These are phyloP conservation scores for Paracoccidioides lutzii DNA, from an alignment of 2,329 filamentous ascomycete species.

Conservation along the genomic window DNA sequence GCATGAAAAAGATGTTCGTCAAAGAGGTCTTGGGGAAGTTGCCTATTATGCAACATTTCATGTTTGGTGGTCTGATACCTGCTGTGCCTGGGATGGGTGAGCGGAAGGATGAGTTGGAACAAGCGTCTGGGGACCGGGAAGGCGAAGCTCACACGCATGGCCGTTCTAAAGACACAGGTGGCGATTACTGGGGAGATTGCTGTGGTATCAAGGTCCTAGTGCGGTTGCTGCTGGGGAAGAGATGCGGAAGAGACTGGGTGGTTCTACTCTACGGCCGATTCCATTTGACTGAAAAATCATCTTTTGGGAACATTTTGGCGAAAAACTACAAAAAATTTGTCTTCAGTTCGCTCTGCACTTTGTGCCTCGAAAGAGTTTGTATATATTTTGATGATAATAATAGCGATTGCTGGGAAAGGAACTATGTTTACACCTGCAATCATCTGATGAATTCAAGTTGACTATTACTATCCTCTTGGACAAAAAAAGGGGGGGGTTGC, in stretches of 20 bases:
- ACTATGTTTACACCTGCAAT: too few relatives aligned
- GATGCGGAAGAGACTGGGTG: conserved; percentile 60
- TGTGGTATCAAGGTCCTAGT: conserved; percentile 94
- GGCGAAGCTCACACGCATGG: conserved; percentile 57
- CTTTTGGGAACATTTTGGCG: not conserved
- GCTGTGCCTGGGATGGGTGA: conserved; percentile 65
- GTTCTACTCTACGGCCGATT: conserved; percentile 49
- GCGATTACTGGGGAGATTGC: conserved; percentile 73
- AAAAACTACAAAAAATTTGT: not conserved
- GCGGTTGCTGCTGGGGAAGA: conserved; percentile 84
- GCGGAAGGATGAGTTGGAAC: conserved; percentile 39
- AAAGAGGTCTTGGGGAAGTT: conserved; percentile 85
- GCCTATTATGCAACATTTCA: conserved; percentile 96
- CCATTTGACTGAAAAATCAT: conserved; percentile 34
- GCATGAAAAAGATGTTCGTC: conserved; percentile 95
- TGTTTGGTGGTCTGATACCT: conserved; percentile 77
- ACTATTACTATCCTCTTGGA: too few relatives aligned
- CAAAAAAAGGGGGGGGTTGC: too few relatives aligned
- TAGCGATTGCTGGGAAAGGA: too few relatives aligned
- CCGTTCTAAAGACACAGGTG: conserved; percentile 11
- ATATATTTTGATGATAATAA: too few relatives aligned
- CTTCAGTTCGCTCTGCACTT: not conserved
- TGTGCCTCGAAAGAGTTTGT: not conserved
- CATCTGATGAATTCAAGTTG: too few relatives aligned
- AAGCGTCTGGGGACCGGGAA: conserved; percentile 50